phyloP scores from a whole-genome alignment of 2,329 filamentous ascomycete species.

The Ceratocystiopsis sp. region DNA sequence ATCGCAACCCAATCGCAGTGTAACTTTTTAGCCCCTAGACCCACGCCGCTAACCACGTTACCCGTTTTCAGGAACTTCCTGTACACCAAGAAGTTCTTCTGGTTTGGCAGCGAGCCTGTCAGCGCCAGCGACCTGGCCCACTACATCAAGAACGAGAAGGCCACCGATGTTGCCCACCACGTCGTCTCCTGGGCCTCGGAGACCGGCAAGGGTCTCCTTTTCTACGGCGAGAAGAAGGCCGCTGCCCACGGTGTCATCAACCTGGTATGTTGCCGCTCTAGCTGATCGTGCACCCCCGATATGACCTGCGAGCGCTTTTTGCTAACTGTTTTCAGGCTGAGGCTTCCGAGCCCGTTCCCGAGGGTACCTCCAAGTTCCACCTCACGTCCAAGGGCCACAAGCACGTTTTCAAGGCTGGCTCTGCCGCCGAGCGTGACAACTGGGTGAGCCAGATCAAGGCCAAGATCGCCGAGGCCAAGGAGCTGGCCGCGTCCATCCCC shows the following conservation, averaged over 20 bases:
- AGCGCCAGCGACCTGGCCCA: slow-evolving; percentile 54
- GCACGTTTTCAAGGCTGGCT: slow-evolving; percentile 79
- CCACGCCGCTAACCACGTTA: slow-evolving; percentile 1
- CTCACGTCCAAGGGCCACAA: slow-evolving; percentile 78
- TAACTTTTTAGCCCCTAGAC: neutral
- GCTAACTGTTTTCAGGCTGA: slow-evolving; percentile 26
- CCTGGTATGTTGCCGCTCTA: slow-evolving; percentile 42
- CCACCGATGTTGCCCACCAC: slow-evolving; percentile 53
- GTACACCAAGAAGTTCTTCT: slow-evolving; percentile 88
- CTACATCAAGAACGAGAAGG: slow-evolving; percentile 84
- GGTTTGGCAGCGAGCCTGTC: slow-evolving; percentile 58
- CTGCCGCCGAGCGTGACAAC: slow-evolving; percentile 65
- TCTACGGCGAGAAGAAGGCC: slow-evolving; percentile 78
- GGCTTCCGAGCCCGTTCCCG: slow-evolving; percentile 53
- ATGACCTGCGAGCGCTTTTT: no score
- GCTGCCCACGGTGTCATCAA: slow-evolving; percentile 69
- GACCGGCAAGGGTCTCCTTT: slow-evolving; percentile 89
- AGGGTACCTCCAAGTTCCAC: slow-evolving; percentile 66
- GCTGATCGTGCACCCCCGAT: neutral
- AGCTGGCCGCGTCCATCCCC: slow-evolving; percentile 52
- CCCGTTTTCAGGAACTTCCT: slow-evolving; percentile 52
- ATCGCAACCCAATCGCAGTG: no score
- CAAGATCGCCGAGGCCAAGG: slow-evolving; percentile 74
- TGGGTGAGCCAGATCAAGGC: slow-evolving; percentile 76
- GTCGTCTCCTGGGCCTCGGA: slow-evolving; percentile 78